A percentile compares a stretch with the other conserved stretches of the same genome.
phyloP scores from a whole-genome alignment of 2,329 filamentous ascomycete genomes.

The Fusarium udum region DNA sequence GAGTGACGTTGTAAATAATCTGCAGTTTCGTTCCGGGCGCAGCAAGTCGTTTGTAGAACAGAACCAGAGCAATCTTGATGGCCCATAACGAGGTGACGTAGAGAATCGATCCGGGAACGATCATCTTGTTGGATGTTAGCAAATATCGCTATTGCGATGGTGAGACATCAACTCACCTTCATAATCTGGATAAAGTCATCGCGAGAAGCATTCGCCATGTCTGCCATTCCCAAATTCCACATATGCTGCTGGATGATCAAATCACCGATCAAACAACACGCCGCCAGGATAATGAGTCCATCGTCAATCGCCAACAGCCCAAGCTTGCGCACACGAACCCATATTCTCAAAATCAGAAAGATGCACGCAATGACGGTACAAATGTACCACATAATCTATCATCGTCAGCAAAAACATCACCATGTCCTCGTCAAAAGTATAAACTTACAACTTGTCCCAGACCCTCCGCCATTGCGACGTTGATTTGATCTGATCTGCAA shows the following conservation, averaged over 20 bases:
- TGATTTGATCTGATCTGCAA: conserved; percentile 14
- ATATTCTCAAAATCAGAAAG: conserved; percentile 30
- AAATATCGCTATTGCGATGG: accelerated
- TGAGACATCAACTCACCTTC: conserved; percentile 12
- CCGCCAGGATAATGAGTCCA: conserved; percentile 28
- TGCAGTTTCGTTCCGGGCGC: conserved; percentile 48
- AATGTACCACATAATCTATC: conserved; percentile 40
- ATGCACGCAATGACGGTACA: conserved; percentile 31
- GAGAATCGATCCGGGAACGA: conserved; percentile 52
- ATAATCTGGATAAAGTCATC: conserved; percentile 42
- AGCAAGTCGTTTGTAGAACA: conserved; percentile 54
- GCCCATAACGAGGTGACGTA: conserved; percentile 54
- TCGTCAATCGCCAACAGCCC: conserved; percentile 30
- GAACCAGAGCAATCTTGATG: conserved; percentile 52
- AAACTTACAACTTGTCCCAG: conserved; percentile 37
- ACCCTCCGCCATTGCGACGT: conserved; percentile 38
- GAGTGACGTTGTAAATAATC: conserved; percentile 49
- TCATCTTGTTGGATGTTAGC: conserved; percentile 43
- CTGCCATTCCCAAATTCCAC: conserved; percentile 43
- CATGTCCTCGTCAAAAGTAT: accelerated
- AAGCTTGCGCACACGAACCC: conserved; percentile 34
- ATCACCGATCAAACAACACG: conserved; percentile 36
- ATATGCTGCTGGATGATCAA: conserved; percentile 38
- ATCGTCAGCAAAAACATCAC: neutral
- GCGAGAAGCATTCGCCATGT: conserved; percentile 30